A percentile compares a stretch with the other conserved stretches of the same genome.
Conservation (phyloP, 2,329 filamentous ascomycete species). For the Scedosporium minutisporum region DNA sequence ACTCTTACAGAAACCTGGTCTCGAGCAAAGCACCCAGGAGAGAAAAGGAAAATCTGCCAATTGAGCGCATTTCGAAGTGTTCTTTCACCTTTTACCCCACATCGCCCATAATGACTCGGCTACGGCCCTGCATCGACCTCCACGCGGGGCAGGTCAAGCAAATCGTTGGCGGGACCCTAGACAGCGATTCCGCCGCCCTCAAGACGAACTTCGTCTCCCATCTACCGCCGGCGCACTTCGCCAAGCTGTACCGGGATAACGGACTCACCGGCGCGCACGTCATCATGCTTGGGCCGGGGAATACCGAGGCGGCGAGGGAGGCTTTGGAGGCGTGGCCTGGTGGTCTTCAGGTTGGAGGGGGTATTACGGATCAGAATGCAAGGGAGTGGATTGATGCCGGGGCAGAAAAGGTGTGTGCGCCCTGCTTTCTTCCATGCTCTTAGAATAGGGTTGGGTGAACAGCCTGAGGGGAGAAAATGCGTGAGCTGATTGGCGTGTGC, state of each 20-base stretch:
- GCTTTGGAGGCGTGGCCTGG: conserved; percentile 70
- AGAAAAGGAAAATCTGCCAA: neutral
- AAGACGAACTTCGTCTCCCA: conserved; percentile 90
- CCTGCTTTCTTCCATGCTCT: conserved; percentile 25
- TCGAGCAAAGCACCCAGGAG: no score
- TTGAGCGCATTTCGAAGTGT: no score
- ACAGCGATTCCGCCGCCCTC: conserved; percentile 53
- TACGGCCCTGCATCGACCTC: conserved; percentile 92
- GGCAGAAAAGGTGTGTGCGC: conserved; percentile 61
- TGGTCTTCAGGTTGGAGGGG: conserved; percentile 84
- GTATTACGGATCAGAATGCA: conserved; percentile 80
- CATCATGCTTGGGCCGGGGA: conserved; percentile 90
- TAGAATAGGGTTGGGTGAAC: neutral
- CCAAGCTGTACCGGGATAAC: conserved; percentile 69
- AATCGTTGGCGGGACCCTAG: conserved; percentile 90
- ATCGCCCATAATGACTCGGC: conserved; percentile 64
- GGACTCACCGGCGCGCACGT: conserved; percentile 75
- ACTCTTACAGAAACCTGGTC: no score
- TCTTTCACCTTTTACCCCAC: no score
- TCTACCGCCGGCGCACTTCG: conserved; percentile 73
- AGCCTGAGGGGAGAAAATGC: neutral
- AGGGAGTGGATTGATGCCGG: conserved; percentile 76
- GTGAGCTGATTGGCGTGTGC: conserved; percentile 16
- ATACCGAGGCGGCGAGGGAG: conserved; percentile 68
- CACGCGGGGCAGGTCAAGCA: conserved; percentile 98